Conservation (phyloP, 495 filamentous ascomycete species). For the Podospora anserina region DNA sequence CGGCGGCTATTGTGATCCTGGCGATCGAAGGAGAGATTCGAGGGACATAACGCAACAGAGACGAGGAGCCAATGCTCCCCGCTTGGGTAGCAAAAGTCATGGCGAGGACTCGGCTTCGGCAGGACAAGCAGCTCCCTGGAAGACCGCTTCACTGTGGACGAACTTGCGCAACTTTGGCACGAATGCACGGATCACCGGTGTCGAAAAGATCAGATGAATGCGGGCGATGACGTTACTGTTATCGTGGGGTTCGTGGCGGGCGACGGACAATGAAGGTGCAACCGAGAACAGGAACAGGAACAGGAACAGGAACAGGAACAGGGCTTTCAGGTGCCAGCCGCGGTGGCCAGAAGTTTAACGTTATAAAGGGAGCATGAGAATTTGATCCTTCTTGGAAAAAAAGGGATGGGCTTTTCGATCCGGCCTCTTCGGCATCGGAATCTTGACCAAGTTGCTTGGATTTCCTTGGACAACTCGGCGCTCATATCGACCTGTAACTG, state of each 20-base stretch:
- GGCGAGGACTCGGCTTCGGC: constrained; percentile 22
- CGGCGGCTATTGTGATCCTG: constrained; percentile 20
- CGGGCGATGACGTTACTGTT: constrained; percentile 1
- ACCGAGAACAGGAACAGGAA: background rate
- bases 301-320: background rate
- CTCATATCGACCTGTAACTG: background rate
- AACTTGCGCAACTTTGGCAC: background rate
- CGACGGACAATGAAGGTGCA: background rate
- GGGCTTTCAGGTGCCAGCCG: background rate
- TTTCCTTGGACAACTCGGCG: background rate
- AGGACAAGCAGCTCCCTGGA: constrained; percentile 11
- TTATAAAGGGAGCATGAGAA: background rate
- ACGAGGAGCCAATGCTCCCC: constrained; percentile 11
- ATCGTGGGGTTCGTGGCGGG: background rate
- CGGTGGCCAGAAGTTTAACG: background rate
- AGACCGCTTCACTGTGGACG: background rate
- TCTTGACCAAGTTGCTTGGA: background rate
- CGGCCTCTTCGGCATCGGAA: background rate
- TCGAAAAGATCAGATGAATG: constrained; percentile 1
- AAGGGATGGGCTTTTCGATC: background rate
- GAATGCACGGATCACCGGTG: background rate
- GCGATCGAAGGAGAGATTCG: constrained; percentile 17
- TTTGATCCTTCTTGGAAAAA: background rate
- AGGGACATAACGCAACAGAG: constrained; percentile 6
- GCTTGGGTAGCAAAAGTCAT: constrained; percentile 18